These are phyloP conservation scores for Agastache rugosa DNA, from an alignment of 257 asterid genomes.

Conservation along the genomic window DNA sequence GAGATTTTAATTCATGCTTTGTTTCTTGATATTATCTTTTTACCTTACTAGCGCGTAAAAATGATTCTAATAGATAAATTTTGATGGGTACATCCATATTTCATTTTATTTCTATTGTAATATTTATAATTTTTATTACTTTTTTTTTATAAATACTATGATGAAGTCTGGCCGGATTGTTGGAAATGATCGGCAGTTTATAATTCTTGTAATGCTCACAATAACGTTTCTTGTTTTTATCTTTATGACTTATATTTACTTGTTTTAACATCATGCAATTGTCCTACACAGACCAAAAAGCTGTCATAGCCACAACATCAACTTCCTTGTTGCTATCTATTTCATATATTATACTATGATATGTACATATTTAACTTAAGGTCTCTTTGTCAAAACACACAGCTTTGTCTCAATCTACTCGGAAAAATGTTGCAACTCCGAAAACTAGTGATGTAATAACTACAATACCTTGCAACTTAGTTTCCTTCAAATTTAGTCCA, in stretches of 20 bases:
- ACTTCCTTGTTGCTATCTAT: background rate
- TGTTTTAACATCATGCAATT: background rate
- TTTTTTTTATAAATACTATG: too few species aligned
- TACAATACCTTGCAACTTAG: background rate
- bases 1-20: background rate
- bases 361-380: background rate
- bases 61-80: too few species aligned
- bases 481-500: background rate
- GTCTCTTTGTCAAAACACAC: background rate
- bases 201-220: slow-evolving; percentile 23
- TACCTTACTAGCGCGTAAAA: too few species aligned
- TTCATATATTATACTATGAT: background rate
- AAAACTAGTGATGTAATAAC: background rate
- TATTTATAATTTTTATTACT: too few species aligned
- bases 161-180: background rate
- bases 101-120: too few species aligned
- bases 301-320: background rate
- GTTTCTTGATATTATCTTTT: too few species aligned
- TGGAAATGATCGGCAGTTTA: background rate
- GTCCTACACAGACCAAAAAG: background rate
- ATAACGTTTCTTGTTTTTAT: background rate
- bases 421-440: background rate
- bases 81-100: too few species aligned
- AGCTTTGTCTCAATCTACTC: background rate
- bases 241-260: background rate